Conservation (phyloP, 805 yeast genomes). For the Suhomyces xylopsoci region DNA sequence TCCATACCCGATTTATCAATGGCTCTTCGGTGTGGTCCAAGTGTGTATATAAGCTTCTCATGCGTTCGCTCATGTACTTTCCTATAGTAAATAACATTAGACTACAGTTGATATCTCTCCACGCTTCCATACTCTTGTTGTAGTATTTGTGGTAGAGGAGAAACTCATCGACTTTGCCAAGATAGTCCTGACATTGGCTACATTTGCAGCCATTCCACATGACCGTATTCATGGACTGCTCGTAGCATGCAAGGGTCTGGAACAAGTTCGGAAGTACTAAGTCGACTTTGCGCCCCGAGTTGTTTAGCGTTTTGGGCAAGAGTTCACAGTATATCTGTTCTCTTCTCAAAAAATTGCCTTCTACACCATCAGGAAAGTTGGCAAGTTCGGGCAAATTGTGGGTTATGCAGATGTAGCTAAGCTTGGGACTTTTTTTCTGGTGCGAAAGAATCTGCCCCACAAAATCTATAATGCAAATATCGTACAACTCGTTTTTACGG, state of each 20-base stretch:
- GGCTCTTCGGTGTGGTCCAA: conserved; percentile 12
- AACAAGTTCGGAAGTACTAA: conserved; percentile 59
- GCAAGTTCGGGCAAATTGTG: conserved; percentile 62
- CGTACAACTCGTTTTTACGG: conserved; percentile 36
- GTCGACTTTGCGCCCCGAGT: conserved; percentile 31
- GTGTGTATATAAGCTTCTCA: conserved; percentile 4
- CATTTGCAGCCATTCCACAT: conserved; percentile 81
- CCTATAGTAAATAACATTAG: conserved; percentile 10
- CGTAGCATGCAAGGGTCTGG: conserved; percentile 63
- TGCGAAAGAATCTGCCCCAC: conserved; percentile 9
- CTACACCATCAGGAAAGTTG: conserved; percentile 59
- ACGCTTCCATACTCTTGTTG: conserved; percentile 41
- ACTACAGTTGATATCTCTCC: conserved; percentile 50
- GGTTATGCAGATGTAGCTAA: conserved; percentile 43
- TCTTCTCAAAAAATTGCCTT: conserved; percentile 68
- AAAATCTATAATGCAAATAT: conserved; percentile 44
- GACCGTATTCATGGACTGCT: conserved; percentile 63
- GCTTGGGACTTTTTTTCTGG: neutral
- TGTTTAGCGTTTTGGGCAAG: conserved; percentile 39
- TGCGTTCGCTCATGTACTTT: conserved; percentile 4
- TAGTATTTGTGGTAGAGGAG: conserved; percentile 63
- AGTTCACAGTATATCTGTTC: conserved; percentile 47
- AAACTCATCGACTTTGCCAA: conserved; percentile 56
- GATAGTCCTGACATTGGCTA: conserved; percentile 46
- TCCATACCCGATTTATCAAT: conserved; percentile 26